Evolutionary conservation across 2,329 filamentous ascomycete genomes (phyloP), one percentile per base, ranked within the genome.

Genomic region (Rhytidhysteron rufulum): DNA sequence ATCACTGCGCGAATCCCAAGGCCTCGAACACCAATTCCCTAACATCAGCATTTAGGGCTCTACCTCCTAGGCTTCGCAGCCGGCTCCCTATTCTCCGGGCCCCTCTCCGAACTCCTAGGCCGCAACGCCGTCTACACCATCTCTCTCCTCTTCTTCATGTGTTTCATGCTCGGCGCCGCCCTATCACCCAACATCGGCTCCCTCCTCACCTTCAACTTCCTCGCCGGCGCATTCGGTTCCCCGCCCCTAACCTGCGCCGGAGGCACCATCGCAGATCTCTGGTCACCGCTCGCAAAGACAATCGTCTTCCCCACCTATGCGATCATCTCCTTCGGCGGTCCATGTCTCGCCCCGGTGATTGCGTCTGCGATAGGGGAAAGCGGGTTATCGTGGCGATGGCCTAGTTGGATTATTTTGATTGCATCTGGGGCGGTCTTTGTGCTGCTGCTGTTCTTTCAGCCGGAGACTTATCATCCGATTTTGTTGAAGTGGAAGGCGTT

Each of bases 41-140:
- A n/a, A n/a, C n/a, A n/a, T 18, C 11, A 34, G 4, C 5, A 4
- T 11, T 5, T 18, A 3, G 64, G 69, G 0, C 47, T 77, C 21
- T 63, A 74, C 8, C 47, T 78, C 2, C 37, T 55, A 4, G 70
- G 76, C 3, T 74, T 79, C 43, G 75, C 73, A 2, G 35, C 82
- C 0, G 55, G 55, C 13, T 49, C 54, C 1, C 40, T 60, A 24
- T 41, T 59, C 3, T 42, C 46, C 21, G 75, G 73, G 0, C 75
- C 76, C 2, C 59, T 72, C 22, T 72, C 69, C 8, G 72, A 76
- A 46, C 55, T 73, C 30, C 55, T 65, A 22, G 73, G 73, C 17
- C 60, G 71, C 10, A 35, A 39, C 36, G 31, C 34, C 71, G 50
- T 73, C 10, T 56, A 56, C 21, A 49, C 61, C n/a, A 39, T 42